phyloP scores from a whole-genome alignment of 2,329 filamentous ascomycete genomes.

The Pseudogymnoascus sp. region DNA sequence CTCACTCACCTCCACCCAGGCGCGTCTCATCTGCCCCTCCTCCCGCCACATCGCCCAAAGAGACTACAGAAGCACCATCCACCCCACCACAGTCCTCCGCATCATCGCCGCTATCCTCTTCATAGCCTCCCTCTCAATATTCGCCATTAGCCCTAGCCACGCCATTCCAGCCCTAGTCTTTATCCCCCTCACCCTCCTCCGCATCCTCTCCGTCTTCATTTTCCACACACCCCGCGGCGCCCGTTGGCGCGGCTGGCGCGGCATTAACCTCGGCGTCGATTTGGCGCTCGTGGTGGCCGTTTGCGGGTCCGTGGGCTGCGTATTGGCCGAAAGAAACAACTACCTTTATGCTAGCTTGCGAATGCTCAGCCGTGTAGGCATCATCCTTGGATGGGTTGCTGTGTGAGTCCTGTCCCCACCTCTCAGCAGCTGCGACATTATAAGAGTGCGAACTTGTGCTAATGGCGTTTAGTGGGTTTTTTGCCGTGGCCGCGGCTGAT shows the following conservation, averaged over 20 bases:
- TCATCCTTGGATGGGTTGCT: neutral
- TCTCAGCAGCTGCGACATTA: neutral
- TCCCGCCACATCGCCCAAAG: neutral
- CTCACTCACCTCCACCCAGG: neutral
- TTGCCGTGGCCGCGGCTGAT: neutral
- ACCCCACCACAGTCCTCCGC: constrained; percentile 1
- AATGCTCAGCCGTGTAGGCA: neutral
- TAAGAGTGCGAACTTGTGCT: neutral
- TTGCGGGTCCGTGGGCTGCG: neutral
- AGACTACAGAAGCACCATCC: neutral
- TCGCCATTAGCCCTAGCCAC: too few species aligned
- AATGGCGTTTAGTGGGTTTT: neutral
- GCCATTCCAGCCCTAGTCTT: neutral
- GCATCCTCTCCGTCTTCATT: neutral
- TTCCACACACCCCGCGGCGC: neutral
- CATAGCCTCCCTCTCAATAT: too few species aligned
- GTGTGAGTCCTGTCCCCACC: neutral
- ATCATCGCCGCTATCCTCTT: neutral
- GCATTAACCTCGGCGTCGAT: neutral
- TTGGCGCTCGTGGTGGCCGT: neutral
- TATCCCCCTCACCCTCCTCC: neutral
- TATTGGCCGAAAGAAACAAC: neutral
- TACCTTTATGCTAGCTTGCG: neutral
- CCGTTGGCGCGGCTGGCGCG: neutral
- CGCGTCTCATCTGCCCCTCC: neutral